Evolutionary conservation across 345 rosid species (phyloP).

Genomic region (Hevea brasiliensis): DNA sequence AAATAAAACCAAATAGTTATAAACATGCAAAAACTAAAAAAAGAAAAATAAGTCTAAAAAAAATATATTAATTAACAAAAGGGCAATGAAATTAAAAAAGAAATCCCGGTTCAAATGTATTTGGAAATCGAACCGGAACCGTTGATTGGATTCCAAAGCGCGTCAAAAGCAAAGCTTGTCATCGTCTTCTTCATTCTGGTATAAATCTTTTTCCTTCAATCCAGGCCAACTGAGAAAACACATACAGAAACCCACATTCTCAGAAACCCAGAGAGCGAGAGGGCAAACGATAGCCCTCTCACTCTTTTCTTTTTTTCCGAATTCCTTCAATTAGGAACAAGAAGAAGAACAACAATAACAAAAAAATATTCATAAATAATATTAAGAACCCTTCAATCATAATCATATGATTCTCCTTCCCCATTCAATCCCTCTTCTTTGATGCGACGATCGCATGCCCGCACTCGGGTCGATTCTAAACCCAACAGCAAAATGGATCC

Average conservation of each 20-base stretch:
- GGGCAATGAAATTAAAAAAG: too few species aligned
- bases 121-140: background rate
- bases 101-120: too few species aligned
- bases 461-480: constrained; percentile 40
- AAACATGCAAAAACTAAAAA: too few species aligned
- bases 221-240: background rate
- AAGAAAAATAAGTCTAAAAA: too few species aligned
- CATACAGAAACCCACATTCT: background rate
- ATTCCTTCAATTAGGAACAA: background rate
- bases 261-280: background rate
- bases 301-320: constrained; percentile 9
- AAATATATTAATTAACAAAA: too few species aligned
- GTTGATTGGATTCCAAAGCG: background rate
- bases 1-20: too few species aligned
- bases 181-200: background rate
- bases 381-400: background rate
- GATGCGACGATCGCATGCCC: constrained; percentile 85
- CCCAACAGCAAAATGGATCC: constrained; percentile 51
- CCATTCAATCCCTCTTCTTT: constrained; percentile 29
- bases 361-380: background rate
- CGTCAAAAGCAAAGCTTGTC: background rate
- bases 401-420: constrained; percentile 25
- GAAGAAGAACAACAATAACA: background rate
- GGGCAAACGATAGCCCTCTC: constrained; percentile 10
- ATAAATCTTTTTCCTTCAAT: too few species aligned